Evolutionary conservation across 1,284 basidiomycete genomes (phyloP).

Genomic region (Leccinum pseudoinsigne): DNA sequence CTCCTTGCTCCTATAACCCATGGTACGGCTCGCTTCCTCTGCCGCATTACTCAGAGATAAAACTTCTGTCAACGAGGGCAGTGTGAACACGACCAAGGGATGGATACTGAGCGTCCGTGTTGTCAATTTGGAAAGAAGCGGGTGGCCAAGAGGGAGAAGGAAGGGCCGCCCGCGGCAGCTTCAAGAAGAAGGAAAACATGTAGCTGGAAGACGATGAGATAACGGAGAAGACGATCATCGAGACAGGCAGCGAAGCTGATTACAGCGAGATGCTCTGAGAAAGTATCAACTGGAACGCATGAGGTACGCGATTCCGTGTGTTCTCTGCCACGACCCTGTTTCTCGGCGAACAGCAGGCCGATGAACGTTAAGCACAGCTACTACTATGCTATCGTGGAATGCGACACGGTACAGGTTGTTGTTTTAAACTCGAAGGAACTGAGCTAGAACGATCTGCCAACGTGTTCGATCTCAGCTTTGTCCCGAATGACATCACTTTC

Average conservation of each 20-base stretch:
- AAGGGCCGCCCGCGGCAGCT: constrained; percentile 88
- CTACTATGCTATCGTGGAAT: constrained; percentile 95
- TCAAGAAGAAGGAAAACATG: constrained; percentile 48
- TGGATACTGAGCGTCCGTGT: constrained; percentile 72
- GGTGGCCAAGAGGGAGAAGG: constrained; percentile 84
- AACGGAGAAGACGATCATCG: constrained; percentile 41
- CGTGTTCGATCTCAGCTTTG: constrained; percentile 92
- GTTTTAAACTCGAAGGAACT: constrained; percentile 88
- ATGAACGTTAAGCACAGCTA: constrained; percentile 56
- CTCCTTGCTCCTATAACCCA: constrained; percentile 81
- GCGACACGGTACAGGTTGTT: constrained; percentile 78
- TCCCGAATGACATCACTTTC: constrained; percentile 92
- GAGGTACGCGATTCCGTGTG: constrained; percentile 50
- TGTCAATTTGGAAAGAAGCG: constrained; percentile 89
- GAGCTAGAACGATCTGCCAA: constrained; percentile 98
- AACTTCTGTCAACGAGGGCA: constrained; percentile 8
- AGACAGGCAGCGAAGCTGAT: no score
- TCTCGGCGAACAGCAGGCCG: neutral
- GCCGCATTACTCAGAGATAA: constrained; percentile 18
- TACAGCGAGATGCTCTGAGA: constrained; percentile 80
- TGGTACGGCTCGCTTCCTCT: constrained; percentile 41
- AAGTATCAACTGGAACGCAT: constrained; percentile 94
- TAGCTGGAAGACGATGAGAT: constrained; percentile 49
- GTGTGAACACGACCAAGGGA: constrained; percentile 44
- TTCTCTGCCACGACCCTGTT: neutral